Conservation (phyloP, 441 rosid species). For the Kokia cookei region DNA sequence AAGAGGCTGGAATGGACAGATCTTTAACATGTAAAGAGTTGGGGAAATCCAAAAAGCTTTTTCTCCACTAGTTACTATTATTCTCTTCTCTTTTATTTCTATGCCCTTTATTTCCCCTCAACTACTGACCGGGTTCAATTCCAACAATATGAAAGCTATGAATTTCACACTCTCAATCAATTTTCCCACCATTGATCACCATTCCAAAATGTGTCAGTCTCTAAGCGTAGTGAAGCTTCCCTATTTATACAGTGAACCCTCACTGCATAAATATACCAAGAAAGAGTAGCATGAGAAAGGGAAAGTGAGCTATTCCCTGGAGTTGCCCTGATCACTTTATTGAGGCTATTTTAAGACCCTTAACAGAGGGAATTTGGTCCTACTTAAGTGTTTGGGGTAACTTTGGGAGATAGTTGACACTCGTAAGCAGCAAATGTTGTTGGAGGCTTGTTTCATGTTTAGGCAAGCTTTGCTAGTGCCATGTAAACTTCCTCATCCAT, state of each 20-base stretch:
- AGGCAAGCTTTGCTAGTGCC: neutral
- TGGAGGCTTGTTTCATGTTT: neutral
- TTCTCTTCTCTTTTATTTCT: neutral
- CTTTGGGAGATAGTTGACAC: slow-evolving; percentile 28
- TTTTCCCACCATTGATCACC: too few species aligned
- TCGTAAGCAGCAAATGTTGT: neutral
- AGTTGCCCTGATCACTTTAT: slow-evolving; percentile 49
- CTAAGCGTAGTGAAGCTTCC: neutral
- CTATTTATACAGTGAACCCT: neutral
- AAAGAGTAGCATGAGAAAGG: neutral
- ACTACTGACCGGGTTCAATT: slow-evolving; percentile 19
- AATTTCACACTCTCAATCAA: neutral
- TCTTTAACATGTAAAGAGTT: too few species aligned
- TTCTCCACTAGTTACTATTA: neutral
- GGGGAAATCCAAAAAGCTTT: too few species aligned
- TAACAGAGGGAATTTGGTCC: slow-evolving; percentile 18
- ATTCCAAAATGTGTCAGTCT: neutral
- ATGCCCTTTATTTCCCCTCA: slow-evolving; percentile 4
- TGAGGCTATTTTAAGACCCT: slow-evolving; percentile 23
- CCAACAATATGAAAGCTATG: neutral
- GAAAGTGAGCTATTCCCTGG: slow-evolving; percentile 27
- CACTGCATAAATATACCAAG: neutral
- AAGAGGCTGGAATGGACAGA: too few species aligned
- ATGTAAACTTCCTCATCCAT: neutral
- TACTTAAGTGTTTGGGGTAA: slow-evolving; percentile 41